A percentile compares a stretch with the other conserved stretches of the same genome.
phyloP scores from a whole-genome alignment of 1,139 yeast genomes.

The Maudiozyma humilis region DNA sequence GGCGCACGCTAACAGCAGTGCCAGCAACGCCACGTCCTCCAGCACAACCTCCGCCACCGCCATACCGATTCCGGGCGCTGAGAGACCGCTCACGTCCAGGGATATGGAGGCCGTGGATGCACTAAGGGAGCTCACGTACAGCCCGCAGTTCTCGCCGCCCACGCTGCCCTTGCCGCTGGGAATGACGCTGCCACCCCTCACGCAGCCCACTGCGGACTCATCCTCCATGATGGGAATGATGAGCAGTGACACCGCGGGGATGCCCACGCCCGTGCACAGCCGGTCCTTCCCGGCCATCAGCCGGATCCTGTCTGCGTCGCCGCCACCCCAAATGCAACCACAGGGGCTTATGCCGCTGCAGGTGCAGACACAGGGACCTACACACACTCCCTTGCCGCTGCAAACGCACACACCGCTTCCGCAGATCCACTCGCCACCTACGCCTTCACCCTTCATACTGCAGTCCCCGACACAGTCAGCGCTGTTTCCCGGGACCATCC shows the following conservation, averaged over 20 bases:
- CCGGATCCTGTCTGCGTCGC: constrained; percentile 1
- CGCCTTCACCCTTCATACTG: background rate
- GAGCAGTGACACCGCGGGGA: constrained; percentile 1
- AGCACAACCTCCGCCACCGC: background rate
- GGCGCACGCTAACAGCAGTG: background rate
- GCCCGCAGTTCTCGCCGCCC: constrained; percentile 8
- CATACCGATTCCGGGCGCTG: constrained; percentile 1
- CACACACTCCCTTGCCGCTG: too few relatives aligned
- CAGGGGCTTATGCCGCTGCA: too few relatives aligned
- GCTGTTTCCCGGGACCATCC: too few relatives aligned
- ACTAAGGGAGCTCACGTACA: constrained; percentile 14
- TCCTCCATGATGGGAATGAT: too few relatives aligned
- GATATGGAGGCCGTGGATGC: constrained; percentile 18
- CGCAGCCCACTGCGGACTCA: background rate
- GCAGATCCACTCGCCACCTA: too few relatives aligned
- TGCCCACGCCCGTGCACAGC: constrained; percentile 2
- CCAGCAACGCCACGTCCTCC: background rate
- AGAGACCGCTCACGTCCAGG: constrained; percentile 7
- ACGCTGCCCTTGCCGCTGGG: constrained; percentile 1
- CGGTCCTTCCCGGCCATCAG: constrained; percentile 3
- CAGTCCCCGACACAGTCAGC: background rate
- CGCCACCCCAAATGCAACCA: constrained; percentile 1
- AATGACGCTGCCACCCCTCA: constrained; percentile 2
- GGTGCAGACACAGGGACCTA: too few relatives aligned
- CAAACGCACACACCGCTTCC: too few relatives aligned